phyloP scores from a whole-genome alignment of 208 protist species.

The Leishmania guyanensis region DNA sequence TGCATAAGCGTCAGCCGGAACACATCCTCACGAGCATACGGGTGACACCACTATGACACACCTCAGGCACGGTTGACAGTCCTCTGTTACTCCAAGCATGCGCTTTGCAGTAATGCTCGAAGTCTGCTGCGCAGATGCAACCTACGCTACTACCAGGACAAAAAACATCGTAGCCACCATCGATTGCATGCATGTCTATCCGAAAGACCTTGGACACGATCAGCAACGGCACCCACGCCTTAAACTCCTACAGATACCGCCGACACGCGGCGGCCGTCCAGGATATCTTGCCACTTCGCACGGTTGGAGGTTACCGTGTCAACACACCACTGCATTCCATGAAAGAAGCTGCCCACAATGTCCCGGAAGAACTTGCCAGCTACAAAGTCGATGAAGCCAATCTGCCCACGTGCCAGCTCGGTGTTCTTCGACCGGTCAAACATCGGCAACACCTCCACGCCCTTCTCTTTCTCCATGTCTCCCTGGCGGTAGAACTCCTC shows the following conservation, averaged over 20 bases:
- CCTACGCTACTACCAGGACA: not conserved
- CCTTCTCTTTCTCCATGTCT: slow-evolving; percentile 89
- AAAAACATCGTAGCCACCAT: not conserved
- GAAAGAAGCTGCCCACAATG: slow-evolving; percentile 53
- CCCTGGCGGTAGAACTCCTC: slow-evolving; percentile 91
- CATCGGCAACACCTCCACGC: slow-evolving; percentile 82
- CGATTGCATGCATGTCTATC: not conserved
- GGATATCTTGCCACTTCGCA: slow-evolving; percentile 66
- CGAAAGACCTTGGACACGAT: too few relatives aligned
- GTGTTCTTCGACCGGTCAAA: slow-evolving; percentile 86
- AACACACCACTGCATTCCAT: slow-evolving; percentile 85
- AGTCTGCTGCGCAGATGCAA: not conserved
- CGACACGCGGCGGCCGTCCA: slow-evolving; percentile 33
- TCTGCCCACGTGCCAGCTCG: slow-evolving; percentile 86
- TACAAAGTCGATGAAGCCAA: slow-evolving; percentile 90
- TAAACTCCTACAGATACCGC: not conserved
- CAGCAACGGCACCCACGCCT: not conserved
- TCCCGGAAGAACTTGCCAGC: slow-evolving; percentile 79
- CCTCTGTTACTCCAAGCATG: too few relatives aligned
- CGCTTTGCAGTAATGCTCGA: not conserved
- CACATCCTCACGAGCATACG: not conserved
- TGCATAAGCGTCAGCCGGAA: not conserved
- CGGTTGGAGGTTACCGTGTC: slow-evolving; percentile 68
- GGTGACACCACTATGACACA: not conserved
- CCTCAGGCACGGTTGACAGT: not conserved